Base-by-base conservation (phyloP, 2,329 filamentous ascomycete genomes). In the Sclerotinia glacialis region DNA sequence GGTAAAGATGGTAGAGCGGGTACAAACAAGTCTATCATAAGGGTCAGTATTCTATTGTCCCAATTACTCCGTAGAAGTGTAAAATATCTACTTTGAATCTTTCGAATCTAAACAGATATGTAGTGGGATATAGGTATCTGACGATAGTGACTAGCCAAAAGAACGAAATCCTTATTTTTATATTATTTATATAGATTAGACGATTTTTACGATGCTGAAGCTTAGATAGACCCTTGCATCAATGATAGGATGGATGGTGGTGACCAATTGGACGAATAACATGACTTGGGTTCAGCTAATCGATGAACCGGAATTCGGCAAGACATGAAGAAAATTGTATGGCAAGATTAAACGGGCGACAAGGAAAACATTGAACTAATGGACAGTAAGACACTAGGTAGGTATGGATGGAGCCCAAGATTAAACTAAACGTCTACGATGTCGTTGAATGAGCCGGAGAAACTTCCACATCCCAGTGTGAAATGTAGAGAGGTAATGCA, bases 271-370 rank as follows among this genome's bases (percentile, higher is more conserved):
- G 40, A 44, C 40, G 55, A 46, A 46, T 59, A 11, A 11, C 18
- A 28, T 12, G 5, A 31, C 9, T 46, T 9, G 26, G 16, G 16
- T 58, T 6, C 54, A 58, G 18, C 26, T 34, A 34, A 12, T 46
- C 42, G 42, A n/a, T 21, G 14, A 23, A 34, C 42, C 42, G 56
- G 56, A 28, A 47, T 46, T 23, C 56, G 56, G 56, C 42, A 59
- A 34, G 44, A 31, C 9, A 18, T 31, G 12, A 23, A 14, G n/a
- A 34, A 3, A 34, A n/a, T 46, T 34, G 28, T 5, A 5, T 14
- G 42, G 28, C 11, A 16, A 4, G 28, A 59, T 23, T 34, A 34
- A 34, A n/a, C 42, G 21, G 42, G 9, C 26, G 26, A 59, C 26
- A 23, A 59, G 42, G 26, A 26, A n/a, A 14, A n/a, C 3, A 47